These are phyloP conservation scores for Citeromyces matritensis DNA, from an alignment of 805 yeast species.

Conservation along the genomic window DNA sequence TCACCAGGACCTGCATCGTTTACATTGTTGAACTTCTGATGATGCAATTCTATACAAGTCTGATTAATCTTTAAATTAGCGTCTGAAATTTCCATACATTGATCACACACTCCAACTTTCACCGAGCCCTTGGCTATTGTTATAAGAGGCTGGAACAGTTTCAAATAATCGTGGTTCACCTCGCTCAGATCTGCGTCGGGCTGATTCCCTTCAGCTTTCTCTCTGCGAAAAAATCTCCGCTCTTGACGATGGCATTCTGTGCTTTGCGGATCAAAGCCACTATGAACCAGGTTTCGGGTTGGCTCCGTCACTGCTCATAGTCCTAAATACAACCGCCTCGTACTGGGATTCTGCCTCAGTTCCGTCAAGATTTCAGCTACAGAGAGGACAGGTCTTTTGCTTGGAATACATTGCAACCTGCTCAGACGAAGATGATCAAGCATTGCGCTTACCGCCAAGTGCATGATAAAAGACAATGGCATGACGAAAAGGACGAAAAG, in stretches of 20 bases:
- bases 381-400: conserved; percentile 60
- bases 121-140: conserved; percentile 61
- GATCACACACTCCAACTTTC: conserved; percentile 61
- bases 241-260: conserved; percentile 37
- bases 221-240: conserved; percentile 57
- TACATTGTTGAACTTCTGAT: no score
- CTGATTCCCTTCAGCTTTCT: conserved; percentile 33
- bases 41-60: conserved; percentile 65
- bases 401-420: conserved; percentile 19
- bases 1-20: no score
- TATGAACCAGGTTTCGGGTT: conserved; percentile 76
- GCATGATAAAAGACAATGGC: no score
- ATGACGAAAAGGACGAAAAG: no score
- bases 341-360: conserved; percentile 75
- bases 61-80: conserved; percentile 71
- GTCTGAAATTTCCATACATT: conserved; percentile 51
- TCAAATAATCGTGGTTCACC: conserved; percentile 37
- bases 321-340: conserved; percentile 49
- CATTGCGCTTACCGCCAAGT: no score
- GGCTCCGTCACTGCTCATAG: conserved; percentile 38
- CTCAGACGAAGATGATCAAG: no score
- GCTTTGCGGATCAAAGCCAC: conserved; percentile 85
- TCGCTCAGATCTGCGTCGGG: conserved; percentile 16
- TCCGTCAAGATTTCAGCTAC: conserved; percentile 91
- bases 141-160: conserved; percentile 57